Evolutionary conservation across 2,329 filamentous ascomycete genomes (phyloP).

Genomic region (Sclerotinia subarctica): DNA sequence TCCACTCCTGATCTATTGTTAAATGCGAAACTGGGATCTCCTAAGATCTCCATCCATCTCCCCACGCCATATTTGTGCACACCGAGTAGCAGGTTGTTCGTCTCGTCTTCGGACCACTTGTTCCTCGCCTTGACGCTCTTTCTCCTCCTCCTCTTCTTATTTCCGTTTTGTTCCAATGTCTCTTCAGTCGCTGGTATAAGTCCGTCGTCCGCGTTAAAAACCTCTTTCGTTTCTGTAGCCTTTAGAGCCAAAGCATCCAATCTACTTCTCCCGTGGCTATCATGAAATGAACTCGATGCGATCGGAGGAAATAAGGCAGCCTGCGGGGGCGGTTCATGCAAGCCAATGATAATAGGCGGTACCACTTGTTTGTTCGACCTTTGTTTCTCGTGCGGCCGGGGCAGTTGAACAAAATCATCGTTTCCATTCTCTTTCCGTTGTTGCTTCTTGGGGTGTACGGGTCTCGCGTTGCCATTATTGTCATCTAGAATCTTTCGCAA

Average conservation of each 20-base stretch:
- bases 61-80: conserved; percentile 62
- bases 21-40: conserved; percentile 59
- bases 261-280: conserved; percentile 44
- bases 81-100: conserved; percentile 58
- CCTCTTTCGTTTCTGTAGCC: conserved; percentile 24
- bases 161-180: conserved; percentile 41
- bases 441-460: conserved; percentile 47
- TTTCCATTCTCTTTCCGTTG: conserved; percentile 50
- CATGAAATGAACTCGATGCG: conserved; percentile 53
- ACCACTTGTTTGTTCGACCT: conserved; percentile 55
- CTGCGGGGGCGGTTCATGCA: conserved; percentile 57
- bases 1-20: conserved; percentile 60
- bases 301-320: conserved; percentile 63
- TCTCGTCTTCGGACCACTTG: conserved; percentile 65
- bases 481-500: conserved; percentile 39
- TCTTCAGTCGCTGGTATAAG: not conserved
- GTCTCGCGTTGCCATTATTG: conserved; percentile 32
- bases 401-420: conserved; percentile 62
- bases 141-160: conserved; percentile 45
- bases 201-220: not conserved
- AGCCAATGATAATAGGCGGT: conserved; percentile 63
- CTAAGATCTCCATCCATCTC: conserved; percentile 62
- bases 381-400: conserved; percentile 62
- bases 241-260: conserved; percentile 35
- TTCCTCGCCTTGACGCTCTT: conserved; percentile 55